These are phyloP conservation scores for Gastrolobium villosum DNA, from an alignment of 306 rosid genomes.

Conservation along the genomic window DNA sequence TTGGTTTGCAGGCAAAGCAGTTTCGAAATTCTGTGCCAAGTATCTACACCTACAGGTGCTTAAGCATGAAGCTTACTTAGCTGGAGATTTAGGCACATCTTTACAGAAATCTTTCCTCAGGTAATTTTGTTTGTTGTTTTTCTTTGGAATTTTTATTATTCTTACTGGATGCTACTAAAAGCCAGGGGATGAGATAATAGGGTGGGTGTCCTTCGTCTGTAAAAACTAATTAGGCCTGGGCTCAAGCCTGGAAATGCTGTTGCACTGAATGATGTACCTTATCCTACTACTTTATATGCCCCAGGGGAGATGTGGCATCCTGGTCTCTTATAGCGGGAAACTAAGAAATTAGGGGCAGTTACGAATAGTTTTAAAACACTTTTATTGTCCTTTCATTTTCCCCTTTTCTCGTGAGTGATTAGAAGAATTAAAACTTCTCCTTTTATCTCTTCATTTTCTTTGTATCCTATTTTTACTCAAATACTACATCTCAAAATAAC, in stretches of 20 bases:
- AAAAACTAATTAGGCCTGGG: conserved; percentile 34
- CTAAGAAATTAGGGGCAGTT: conserved; percentile 11
- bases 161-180: conserved; percentile 41
- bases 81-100: conserved; percentile 86
- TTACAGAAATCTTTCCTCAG: conserved; percentile 84
- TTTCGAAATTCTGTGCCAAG: conserved; percentile 94
- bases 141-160: conserved; percentile 35
- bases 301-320: conserved; percentile 26
- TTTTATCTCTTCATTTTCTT: conserved; percentile 35
- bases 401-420: conserved; percentile 15
- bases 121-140: conserved; percentile 52
- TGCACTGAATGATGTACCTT: conserved; percentile 38
- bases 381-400: not conserved
- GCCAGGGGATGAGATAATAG: conserved; percentile 37
- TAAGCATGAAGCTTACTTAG: conserved; percentile 72
- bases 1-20: conserved; percentile 85
- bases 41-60: conserved; percentile 88
- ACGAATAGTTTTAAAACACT: conserved; percentile 25
- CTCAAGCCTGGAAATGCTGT: conserved; percentile 33
- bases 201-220: conserved; percentile 37
- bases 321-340: conserved; percentile 30
- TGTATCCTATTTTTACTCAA: conserved; percentile 27
- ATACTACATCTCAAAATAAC: conserved; percentile 25
- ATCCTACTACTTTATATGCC: conserved; percentile 34
- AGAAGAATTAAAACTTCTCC: conserved; percentile 18